These are phyloP conservation scores for Terfezia claveryi DNA, from an alignment of 495 filamentous ascomycete species.

Conservation along the genomic window DNA sequence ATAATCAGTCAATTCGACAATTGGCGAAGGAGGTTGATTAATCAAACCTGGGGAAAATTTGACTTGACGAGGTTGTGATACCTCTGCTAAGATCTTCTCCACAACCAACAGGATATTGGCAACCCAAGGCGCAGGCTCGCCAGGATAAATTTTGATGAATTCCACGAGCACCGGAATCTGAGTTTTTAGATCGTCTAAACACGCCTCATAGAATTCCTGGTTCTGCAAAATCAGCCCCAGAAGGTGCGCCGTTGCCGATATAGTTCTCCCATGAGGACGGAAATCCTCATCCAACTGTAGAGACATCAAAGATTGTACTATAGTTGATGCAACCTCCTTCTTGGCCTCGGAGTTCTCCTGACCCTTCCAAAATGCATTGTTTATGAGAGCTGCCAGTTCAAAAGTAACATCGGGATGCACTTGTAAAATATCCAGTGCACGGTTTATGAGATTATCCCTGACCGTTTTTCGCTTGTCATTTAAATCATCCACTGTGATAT, in stretches of 20 bases:
- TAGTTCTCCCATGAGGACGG: constrained; percentile 49
- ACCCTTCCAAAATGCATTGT: constrained; percentile 43
- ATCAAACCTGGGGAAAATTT: constrained; percentile 33
- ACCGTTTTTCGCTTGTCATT: constrained; percentile 53
- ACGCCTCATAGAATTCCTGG: constrained; percentile 54
- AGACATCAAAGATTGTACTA: constrained; percentile 75
- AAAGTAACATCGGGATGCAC: constrained; percentile 76
- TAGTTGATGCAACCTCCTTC: constrained; percentile 55
- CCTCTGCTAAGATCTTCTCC: constrained; percentile 73
- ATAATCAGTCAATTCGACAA: constrained; percentile 33
- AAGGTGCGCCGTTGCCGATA: constrained; percentile 83
- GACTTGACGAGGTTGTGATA: constrained; percentile 55
- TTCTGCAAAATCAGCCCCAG: constrained; percentile 73
- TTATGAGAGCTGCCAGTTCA: constrained; percentile 71
- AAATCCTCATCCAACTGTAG: constrained; percentile 53
- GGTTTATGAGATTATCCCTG: constrained; percentile 60
- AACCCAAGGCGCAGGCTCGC: constrained; percentile 75
- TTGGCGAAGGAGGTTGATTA: constrained; percentile 22
- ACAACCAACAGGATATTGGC: constrained; percentile 73
- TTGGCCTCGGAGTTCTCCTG: constrained; percentile 32
- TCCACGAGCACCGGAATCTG: constrained; percentile 50
- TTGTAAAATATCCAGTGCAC: constrained; percentile 71
- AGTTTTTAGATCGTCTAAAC: constrained; percentile 53
- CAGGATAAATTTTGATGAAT: constrained; percentile 59
- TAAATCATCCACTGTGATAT: constrained; percentile 55